phyloP scores from a whole-genome alignment of 208 protist species.

The Crithidia expoeki region DNA sequence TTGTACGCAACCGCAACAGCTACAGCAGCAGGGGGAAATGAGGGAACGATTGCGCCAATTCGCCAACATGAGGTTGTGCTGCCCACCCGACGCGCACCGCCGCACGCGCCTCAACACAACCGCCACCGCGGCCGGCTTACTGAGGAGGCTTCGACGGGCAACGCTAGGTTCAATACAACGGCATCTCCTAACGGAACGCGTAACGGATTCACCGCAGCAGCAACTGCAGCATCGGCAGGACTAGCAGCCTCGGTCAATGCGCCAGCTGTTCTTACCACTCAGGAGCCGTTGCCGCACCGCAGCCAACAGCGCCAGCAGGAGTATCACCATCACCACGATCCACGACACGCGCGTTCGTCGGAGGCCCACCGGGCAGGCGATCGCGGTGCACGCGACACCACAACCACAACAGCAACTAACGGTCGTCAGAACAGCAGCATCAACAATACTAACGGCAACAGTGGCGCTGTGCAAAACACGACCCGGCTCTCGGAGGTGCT shows the following conservation, averaged over 20 bases:
- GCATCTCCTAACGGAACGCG: not conserved
- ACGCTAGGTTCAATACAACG: too few species aligned
- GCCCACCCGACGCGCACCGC: slow-evolving; percentile 1
- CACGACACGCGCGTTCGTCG: slow-evolving; percentile 3
- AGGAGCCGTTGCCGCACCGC: not conserved
- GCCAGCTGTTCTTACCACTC: not conserved
- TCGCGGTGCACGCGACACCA: not conserved
- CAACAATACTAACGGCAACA: not conserved
- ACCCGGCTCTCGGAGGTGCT: not conserved
- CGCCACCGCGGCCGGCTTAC: too few species aligned
- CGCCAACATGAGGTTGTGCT: slow-evolving; percentile 3
- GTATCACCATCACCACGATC: not conserved
- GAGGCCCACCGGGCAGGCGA: not conserved
- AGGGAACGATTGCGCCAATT: not conserved
- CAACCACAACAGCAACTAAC: not conserved
- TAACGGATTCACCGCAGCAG: not conserved
- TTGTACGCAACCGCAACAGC: not conserved
- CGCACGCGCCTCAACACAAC: not conserved
- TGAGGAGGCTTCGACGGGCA: not conserved
- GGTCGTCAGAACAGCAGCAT: not conserved
- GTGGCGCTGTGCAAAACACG: not conserved
- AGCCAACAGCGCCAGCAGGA: not conserved
- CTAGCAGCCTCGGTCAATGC: not conserved
- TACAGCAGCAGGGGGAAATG: not conserved
- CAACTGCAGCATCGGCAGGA: not conserved